Percentiles rank a stretch among this genome's conserved stretches.
phyloP scores from a whole-genome alignment of 2,329 filamentous ascomycete species.

The Nothopassalora personata region DNA sequence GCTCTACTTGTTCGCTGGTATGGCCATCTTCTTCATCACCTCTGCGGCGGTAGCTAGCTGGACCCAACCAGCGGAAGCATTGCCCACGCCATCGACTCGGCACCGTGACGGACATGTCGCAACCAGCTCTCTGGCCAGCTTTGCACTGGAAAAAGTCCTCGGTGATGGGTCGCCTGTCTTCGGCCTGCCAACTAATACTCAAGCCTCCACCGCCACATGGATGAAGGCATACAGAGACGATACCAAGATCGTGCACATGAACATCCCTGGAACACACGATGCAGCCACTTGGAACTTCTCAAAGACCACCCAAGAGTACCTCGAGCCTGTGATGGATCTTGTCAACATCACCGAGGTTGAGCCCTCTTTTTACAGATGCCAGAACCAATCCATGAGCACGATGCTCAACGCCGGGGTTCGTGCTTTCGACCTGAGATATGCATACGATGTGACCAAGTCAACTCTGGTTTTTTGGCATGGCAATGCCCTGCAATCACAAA shows the following conservation, averaged over 20 bases:
- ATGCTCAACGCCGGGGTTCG: conserved; percentile 46
- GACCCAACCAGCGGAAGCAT: conserved; percentile 5
- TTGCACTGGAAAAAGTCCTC: conserved; percentile 42
- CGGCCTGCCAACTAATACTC: conserved; percentile 27
- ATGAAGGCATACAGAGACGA: conserved; percentile 43
- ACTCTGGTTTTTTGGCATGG: conserved; percentile 48
- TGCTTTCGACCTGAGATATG: conserved; percentile 49
- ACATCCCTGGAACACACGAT: conserved; percentile 50
- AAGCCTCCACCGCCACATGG: conserved; percentile 36
- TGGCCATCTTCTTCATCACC: conserved; percentile 12
- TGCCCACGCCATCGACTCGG: conserved; percentile 3
- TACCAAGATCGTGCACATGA: conserved; percentile 43
- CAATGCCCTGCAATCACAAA: conserved; percentile 42
- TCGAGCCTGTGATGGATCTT: conserved; percentile 39
- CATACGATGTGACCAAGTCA: conserved; percentile 43
- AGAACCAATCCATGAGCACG: conserved; percentile 35
- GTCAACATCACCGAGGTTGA: conserved; percentile 34
- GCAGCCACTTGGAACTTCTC: conserved; percentile 50
- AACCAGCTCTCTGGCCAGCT: conserved; percentile 23
- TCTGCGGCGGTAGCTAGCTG: conserved; percentile 11
- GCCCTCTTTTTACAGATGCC: conserved; percentile 40
- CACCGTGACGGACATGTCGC: not conserved
- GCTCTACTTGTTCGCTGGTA: conserved; percentile 7
- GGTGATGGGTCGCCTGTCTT: conserved; percentile 41
- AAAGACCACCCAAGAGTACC: conserved; percentile 37